These are phyloP conservation scores for Phytophthora pluvialis DNA, from an alignment of 352 stramenopile species.

Conservation along the genomic window DNA sequence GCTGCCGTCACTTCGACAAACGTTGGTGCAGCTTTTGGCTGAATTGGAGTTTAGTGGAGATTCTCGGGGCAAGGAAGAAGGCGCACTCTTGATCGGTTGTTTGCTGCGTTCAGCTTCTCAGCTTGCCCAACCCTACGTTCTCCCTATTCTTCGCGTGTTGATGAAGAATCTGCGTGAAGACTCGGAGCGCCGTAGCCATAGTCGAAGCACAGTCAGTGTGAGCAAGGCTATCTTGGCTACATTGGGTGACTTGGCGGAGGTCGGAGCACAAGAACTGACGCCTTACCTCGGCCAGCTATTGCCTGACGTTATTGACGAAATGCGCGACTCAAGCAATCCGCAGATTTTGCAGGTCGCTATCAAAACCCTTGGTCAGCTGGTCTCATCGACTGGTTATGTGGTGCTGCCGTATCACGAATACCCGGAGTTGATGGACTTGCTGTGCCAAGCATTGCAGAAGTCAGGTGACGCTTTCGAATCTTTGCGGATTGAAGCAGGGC, in stretches of 20 bases:
- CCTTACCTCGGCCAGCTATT: constrained; percentile 86
- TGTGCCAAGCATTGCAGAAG: constrained; percentile 82
- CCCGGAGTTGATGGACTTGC: constrained; percentile 79
- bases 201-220: constrained; percentile 77
- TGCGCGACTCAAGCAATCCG: constrained; percentile 84
- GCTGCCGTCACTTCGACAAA: constrained; percentile 84
- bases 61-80: constrained; percentile 83
- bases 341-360: constrained; percentile 88
- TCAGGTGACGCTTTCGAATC: constrained; percentile 80
- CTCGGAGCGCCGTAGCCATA: constrained; percentile 68
- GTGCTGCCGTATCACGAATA: constrained; percentile 87
- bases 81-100: constrained; percentile 80
- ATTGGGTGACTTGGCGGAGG: constrained; percentile 79
- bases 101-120: constrained; percentile 79
- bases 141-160: constrained; percentile 84
- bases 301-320: constrained; percentile 89
- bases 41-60: constrained; percentile 89
- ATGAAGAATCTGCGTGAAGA: constrained; percentile 91
- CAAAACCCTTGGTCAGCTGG: constrained; percentile 83
- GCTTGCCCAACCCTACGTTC: constrained; percentile 84
- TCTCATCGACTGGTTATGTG: constrained; percentile 86
- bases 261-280: constrained; percentile 78
- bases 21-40: constrained; percentile 84
- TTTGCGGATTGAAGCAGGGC: constrained; percentile 80
- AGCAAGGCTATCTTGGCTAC: constrained; percentile 88